Evolutionary conservation across 2,329 filamentous ascomycete genomes (phyloP).

Genomic region (Domatiomyces globalis): DNA sequence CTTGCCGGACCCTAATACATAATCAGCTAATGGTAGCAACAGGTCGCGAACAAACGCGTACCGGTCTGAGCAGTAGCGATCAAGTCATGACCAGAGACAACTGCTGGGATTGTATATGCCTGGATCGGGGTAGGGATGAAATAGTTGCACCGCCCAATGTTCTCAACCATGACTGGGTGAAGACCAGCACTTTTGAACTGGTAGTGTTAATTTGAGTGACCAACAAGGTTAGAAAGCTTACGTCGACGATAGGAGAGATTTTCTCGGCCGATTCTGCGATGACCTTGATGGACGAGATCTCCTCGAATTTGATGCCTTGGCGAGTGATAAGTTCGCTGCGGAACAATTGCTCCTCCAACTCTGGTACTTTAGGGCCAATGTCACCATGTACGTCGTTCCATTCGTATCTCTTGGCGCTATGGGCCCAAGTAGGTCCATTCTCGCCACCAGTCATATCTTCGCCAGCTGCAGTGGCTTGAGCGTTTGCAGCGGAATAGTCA

Average conservation of each 20-base stretch:
- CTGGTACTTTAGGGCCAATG: slow-evolving; percentile 55
- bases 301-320: slow-evolving; percentile 49
- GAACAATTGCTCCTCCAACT: slow-evolving; percentile 66
- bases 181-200: slow-evolving; percentile 64
- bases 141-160: slow-evolving; percentile 62
- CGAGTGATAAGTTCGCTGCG: slow-evolving; percentile 37
- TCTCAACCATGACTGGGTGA: slow-evolving; percentile 69
- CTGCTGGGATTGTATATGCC: slow-evolving; percentile 65
- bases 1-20: slow-evolving; percentile 71
- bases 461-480: background rate
- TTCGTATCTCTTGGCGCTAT: slow-evolving; percentile 56
- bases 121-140: slow-evolving; percentile 70
- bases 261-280: slow-evolving; percentile 35
- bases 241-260: slow-evolving; percentile 35
- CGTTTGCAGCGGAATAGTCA: slow-evolving; percentile 7
- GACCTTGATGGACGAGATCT: slow-evolving; percentile 39
- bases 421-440: slow-evolving; percentile 31
- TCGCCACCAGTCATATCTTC: slow-evolving; percentile 1
- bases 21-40: background rate
- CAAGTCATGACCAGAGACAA: slow-evolving; percentile 63
- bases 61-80: slow-evolving; percentile 88
- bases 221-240: slow-evolving; percentile 24
- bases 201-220: background rate
- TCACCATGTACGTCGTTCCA: slow-evolving; percentile 81
- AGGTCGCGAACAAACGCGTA: slow-evolving; percentile 29